phyloP scores from a whole-genome alignment of 1,139 yeast genomes.

The Kodamaea anthophila region DNA sequence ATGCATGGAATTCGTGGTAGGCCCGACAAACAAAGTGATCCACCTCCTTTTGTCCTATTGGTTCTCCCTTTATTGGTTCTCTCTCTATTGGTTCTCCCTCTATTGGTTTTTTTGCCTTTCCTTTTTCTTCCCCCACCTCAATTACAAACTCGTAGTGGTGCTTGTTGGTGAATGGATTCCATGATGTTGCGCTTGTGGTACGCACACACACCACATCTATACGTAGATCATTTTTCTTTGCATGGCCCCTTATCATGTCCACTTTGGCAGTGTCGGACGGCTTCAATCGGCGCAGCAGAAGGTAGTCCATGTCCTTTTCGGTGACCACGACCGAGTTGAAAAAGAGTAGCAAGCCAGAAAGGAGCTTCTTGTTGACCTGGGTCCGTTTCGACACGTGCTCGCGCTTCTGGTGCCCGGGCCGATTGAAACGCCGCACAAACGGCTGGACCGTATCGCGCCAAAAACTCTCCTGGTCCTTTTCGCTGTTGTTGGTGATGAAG shows the following conservation, averaged over 20 bases:
- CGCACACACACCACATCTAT: conserved; percentile 65
- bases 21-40: conserved; percentile 51
- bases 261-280: conserved; percentile 49
- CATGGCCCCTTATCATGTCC: conserved; percentile 31
- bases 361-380: conserved; percentile 53
- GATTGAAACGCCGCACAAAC: conserved; percentile 74
- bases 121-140: conserved; percentile 23
- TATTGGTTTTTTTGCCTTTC: neutral
- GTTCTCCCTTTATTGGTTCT: neutral
- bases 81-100: neutral
- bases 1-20: conserved; percentile 57
- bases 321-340: conserved; percentile 74
- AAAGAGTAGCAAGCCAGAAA: conserved; percentile 57
- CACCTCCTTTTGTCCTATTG: conserved; percentile 7
- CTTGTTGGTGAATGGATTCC: conserved; percentile 7
- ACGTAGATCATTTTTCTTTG: conserved; percentile 41
- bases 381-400: conserved; percentile 70
- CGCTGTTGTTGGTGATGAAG: conserved; percentile 46
- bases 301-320: conserved; percentile 49
- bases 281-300: conserved; percentile 42
- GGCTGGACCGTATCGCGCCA: conserved; percentile 79
- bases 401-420: too few species aligned
- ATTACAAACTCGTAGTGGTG: conserved; percentile 43
- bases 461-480: conserved; percentile 48
- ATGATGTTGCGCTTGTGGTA: conserved; percentile 10